Base-by-base conservation (phyloP, 352 stramenopile species). In the Peronospora farinosa region DNA sequence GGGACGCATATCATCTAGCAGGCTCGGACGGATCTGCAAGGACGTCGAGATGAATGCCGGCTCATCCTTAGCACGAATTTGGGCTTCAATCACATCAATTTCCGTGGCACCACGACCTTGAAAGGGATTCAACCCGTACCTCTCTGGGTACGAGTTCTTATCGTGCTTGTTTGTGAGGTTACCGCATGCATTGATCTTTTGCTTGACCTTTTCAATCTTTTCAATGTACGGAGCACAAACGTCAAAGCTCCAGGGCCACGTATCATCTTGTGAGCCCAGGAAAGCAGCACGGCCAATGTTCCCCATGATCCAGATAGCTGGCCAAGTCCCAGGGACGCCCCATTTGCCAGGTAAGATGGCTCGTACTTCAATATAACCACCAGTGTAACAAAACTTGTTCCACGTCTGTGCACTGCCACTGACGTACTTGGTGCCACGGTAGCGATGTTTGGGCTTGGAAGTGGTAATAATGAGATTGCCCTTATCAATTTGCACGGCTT, bases 331-430 rank as follows among this genome's bases (percentile, higher is more conserved):
- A 0, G 90, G 90, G 57, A 97, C 92, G 47, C 89, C 81, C 59
- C 84, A 92, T 60, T 97, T 96, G 15, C 96, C 96, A 0, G 96
- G 96, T 21, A 98, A 67, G 53, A 97, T 92, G 25, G 95, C 90
- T 33, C 77, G 63, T 27, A 98, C 92, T 67, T 98, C 94, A 5
- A 99, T 62, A 40, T 96, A 98, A 16, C 96, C 96, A 47, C 96
- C 96, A 2, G 95, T 98, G 72, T 97, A 99, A 67, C 96, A 99
- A 64, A 99, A 98, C 72, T 99, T 99, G 80, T 99, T 97, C 96
- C 96, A 99, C 17, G 74, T 90, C 64, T 97, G 93, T n/a, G 98
- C 40, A 70, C 96, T 97, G 27, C 92, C 95, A 51, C 84, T 96
- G 25, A 94, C 84, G 63, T 94, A 94, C 48, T 74, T 72, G 16